Percentiles rank a stretch among this genome's conserved stretches.
Conservation (phyloP, 345 rosid species). For the Eutrema japonicum region DNA sequence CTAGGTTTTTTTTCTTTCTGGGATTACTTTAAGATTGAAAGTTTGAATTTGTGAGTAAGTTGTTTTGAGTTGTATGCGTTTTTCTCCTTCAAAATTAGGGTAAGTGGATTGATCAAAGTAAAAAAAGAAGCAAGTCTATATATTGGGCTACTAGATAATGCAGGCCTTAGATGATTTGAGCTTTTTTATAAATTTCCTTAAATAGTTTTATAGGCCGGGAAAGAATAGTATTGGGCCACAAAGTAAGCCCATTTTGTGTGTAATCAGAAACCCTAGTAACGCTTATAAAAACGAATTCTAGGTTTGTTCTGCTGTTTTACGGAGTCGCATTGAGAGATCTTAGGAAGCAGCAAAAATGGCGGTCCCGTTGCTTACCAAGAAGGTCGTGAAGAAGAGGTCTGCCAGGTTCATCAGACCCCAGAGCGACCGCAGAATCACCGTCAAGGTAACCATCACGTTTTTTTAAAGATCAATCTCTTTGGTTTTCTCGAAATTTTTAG, state of each 20-base stretch:
- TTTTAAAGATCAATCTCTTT: constrained; percentile 2
- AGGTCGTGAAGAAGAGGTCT: constrained; percentile 77
- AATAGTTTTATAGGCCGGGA: background rate
- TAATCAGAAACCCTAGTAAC: constrained; percentile 30
- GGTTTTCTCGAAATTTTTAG: background rate
- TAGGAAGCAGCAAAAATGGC: constrained; percentile 58
- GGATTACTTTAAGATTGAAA: too few relatives aligned
- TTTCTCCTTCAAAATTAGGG: too few relatives aligned
- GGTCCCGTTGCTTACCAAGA: constrained; percentile 70
- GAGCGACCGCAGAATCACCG: constrained; percentile 75
- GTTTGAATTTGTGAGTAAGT: too few relatives aligned
- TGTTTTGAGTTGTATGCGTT: too few relatives aligned
- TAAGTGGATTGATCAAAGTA: too few relatives aligned
- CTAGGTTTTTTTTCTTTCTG: too few relatives aligned
- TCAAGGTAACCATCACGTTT: constrained; percentile 55
- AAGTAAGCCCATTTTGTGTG: background rate
- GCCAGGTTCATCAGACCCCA: constrained; percentile 83
- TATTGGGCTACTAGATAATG: background rate
- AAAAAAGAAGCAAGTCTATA: background rate
- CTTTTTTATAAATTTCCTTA: background rate
- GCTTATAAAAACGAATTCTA: constrained; percentile 15
- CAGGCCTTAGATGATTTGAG: background rate
- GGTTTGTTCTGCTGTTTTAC: constrained; percentile 10
- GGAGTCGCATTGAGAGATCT: constrained; percentile 40
- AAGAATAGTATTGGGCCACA: background rate